These are phyloP conservation scores for Pestalotiopsis sp. DNA, from an alignment of 2,329 filamentous ascomycete genomes.

Conservation along the genomic window DNA sequence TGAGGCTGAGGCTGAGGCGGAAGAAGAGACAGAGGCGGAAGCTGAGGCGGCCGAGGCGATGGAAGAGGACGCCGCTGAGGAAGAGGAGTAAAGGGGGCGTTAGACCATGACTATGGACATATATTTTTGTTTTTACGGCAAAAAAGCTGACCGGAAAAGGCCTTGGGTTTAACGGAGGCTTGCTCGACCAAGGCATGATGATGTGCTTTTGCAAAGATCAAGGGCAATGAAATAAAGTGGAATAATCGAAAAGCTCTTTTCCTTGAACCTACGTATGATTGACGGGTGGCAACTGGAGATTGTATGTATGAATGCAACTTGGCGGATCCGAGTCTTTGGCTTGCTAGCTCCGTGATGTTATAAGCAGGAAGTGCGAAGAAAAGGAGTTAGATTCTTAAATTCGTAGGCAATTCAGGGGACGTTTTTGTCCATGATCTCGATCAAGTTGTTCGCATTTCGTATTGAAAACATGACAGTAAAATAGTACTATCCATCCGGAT, in stretches of 20 bases:
- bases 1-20: slow-evolving; percentile 25
- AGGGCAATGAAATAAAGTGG: slow-evolving; percentile 7
- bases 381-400: too few species aligned
- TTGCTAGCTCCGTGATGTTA: too few species aligned
- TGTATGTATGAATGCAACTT: not conserved
- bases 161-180: not conserved
- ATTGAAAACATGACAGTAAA: too few species aligned
- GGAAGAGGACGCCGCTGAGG: not conserved
- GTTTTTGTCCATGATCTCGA: too few species aligned
- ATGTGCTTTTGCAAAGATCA: not conserved
- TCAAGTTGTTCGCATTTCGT: too few species aligned
- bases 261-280: not conserved
- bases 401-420: too few species aligned
- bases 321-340: too few species aligned
- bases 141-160: slow-evolving; percentile 4
- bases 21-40: slow-evolving; percentile 19
- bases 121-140: not conserved
- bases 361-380: too few species aligned
- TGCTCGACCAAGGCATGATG: slow-evolving; percentile 2
- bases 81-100: slow-evolving; percentile 4
- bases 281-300: not conserved
- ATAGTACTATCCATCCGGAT: not conserved
- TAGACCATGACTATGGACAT: slow-evolving; percentile 3
- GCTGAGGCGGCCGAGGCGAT: not conserved
- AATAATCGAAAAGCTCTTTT: not conserved